Evolutionary conservation across 2,329 filamentous ascomycete genomes (phyloP).

Genomic region (Aspergillus transmontanensis): DNA sequence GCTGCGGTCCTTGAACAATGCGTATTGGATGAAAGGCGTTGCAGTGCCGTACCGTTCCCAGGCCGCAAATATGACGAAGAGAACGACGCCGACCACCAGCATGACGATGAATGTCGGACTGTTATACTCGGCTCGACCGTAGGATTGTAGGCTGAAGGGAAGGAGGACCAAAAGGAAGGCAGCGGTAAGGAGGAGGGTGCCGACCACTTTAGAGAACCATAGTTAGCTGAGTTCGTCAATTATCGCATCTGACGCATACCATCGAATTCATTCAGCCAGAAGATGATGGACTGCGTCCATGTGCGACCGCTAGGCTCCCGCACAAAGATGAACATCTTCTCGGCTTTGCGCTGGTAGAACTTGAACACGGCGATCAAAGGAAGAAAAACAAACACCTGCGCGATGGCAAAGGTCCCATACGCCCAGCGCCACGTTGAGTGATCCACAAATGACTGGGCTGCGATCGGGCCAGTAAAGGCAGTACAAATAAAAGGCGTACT

Average conservation of each 20-base stretch:
- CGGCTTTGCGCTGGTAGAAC: slow-evolving; percentile 60
- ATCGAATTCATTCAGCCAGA: slow-evolving; percentile 67
- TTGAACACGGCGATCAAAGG: slow-evolving; percentile 58
- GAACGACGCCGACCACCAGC: slow-evolving; percentile 56
- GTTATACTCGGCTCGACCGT: slow-evolving; percentile 43
- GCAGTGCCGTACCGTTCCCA: slow-evolving; percentile 59
- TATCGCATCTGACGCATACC: slow-evolving; percentile 27
- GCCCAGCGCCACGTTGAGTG: slow-evolving; percentile 63
- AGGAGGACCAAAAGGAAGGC: slow-evolving; percentile 68
- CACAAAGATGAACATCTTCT: slow-evolving; percentile 55
- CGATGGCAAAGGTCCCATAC: slow-evolving; percentile 63
- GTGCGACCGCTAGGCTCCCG: slow-evolving; percentile 50
- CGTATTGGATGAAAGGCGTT: slow-evolving; percentile 58
- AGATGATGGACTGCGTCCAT: slow-evolving; percentile 47
- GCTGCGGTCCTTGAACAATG: slow-evolving; percentile 52
- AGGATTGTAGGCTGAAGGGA: slow-evolving; percentile 60
- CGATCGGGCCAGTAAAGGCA: slow-evolving; percentile 57
- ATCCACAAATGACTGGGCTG: slow-evolving; percentile 53
- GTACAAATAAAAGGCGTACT: slow-evolving; percentile 65
- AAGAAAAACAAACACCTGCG: slow-evolving; percentile 56
- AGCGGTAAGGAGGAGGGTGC: slow-evolving; percentile 56
- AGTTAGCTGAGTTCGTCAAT: background rate
- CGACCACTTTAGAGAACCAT: slow-evolving; percentile 17
- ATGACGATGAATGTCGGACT: slow-evolving; percentile 54
- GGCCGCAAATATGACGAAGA: slow-evolving; percentile 54